A percentile compares a stretch with the other conserved stretches of the same genome.
Evolutionary conservation across 2,329 filamentous ascomycete species (phyloP).

Genomic region (Trichoderma sp.): DNA sequence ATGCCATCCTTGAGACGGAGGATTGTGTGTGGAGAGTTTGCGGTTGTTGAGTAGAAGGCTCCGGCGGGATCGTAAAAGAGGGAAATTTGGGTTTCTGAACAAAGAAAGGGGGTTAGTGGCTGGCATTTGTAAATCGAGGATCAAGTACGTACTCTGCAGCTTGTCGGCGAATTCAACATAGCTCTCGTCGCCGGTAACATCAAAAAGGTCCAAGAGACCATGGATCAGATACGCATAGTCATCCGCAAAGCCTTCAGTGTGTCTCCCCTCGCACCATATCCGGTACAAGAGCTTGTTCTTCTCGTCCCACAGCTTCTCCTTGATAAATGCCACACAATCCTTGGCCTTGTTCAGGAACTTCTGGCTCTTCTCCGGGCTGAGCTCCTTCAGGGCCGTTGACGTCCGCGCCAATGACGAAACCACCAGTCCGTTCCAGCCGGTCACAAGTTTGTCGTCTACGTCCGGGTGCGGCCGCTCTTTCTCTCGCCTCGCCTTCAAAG

Average conservation of each 20-base stretch:
- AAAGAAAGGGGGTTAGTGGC: conserved; percentile 21
- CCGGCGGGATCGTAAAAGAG: conserved; percentile 74
- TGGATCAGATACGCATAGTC: conserved; percentile 90
- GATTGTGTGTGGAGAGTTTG: conserved; percentile 67
- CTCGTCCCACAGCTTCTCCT: conserved; percentile 70
- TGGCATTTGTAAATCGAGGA: not conserved
- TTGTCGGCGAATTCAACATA: conserved; percentile 80
- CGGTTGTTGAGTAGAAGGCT: conserved; percentile 74
- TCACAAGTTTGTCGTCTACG: conserved; percentile 85
- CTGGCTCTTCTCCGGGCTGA: conserved; percentile 59
- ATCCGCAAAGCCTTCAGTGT: conserved; percentile 78
- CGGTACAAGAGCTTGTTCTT: conserved; percentile 66
- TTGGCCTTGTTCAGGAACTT: conserved; percentile 68
- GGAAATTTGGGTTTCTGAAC: conserved; percentile 67
- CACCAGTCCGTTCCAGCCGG: conserved; percentile 85
- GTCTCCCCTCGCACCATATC: conserved; percentile 69
- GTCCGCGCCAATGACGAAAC: conserved; percentile 80
- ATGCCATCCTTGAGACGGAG: conserved; percentile 93
- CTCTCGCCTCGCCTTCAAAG: conserved; percentile 71
- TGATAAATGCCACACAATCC: conserved; percentile 72
- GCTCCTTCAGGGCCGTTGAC: conserved; percentile 64
- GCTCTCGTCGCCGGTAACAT: conserved; percentile 73
- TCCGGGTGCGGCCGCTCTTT: conserved; percentile 74
- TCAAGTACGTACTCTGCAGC: conserved; percentile 65
- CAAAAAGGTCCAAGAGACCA: conserved; percentile 81